Evolutionary conservation across 176 grass and related monocot genomes (phyloP), one percentile per base, ranked within the genome.

Genomic region (Pontederia paniculata): DNA sequence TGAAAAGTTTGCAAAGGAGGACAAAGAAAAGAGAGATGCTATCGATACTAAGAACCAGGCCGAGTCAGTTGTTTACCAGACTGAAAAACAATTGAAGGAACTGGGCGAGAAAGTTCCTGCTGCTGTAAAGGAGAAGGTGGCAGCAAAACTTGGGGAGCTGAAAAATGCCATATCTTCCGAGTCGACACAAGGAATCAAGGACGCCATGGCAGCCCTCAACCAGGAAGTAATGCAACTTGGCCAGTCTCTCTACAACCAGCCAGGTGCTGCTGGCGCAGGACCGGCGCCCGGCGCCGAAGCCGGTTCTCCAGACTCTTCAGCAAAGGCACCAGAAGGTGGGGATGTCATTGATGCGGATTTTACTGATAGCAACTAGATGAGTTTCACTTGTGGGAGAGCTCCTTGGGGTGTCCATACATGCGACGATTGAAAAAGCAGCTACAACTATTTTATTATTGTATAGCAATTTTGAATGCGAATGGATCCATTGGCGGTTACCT

Each of bases 1-100:
- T 0, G 88, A 91, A 65, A 85, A 65, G 66, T 91, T 76, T 1
- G 75, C 88, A 0, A 70, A 79, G 46, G 88, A 91, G 69, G 88
- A 86, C 69, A 85, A 80, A 45, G 82, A 86, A 75, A 85, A 80
- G 63, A 81, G 88, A 52, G 82, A 83, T 0, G 64, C 79, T 1
- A 86, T 91, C 0, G 88, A 91, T 55, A 76, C 88, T 14, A 85
- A 83, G 72, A 91, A 91, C 73, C 88, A 91, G 57, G 75, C 88
- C 0, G 88, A 91, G 21, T 85, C 81, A 0, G 65, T 91, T 6
- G 70, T 86, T 48, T 86, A 91, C 42, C 81, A 82, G 78, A 91
- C 88, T 1, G 82, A 91, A 60, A 91, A 86, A 50, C 77, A 89
- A 72, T 51, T 89, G 48, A 89, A 84, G 81, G 86, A 89, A 50